phyloP scores from a whole-genome alignment of 768 basidiomycete genomes.

The Megacollybia marginata region DNA sequence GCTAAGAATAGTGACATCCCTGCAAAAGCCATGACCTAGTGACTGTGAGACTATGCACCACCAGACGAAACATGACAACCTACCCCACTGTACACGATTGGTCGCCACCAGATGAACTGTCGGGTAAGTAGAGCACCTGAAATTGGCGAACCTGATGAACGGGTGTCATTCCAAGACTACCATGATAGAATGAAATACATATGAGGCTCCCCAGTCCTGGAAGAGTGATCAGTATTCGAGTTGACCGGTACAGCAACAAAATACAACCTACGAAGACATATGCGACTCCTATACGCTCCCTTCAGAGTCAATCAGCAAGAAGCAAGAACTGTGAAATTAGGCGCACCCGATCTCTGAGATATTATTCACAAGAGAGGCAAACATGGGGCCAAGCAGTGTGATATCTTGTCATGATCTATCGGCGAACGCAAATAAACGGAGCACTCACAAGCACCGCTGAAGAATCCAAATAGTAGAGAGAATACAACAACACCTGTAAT shows the following conservation, averaged over 20 bases:
- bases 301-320: not conserved
- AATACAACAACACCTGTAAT: slow-evolving; percentile 27
- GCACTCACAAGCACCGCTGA: slow-evolving; percentile 29
- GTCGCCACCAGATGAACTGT: not conserved
- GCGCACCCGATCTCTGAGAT: slow-evolving; percentile 3
- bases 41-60: no score
- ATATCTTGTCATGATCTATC: not conserved
- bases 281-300: not conserved
- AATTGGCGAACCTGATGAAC: not conserved
- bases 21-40: no score
- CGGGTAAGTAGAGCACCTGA: not conserved
- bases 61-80: not conserved
- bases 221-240: not conserved
- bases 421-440: not conserved
- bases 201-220: no score
- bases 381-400: not conserved
- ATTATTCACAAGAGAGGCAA: not conserved
- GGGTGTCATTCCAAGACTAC: no score
- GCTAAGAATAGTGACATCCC: no score
- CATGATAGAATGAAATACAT: no score
- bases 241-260: slow-evolving; percentile 5
- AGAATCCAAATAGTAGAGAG: slow-evolving; percentile 36
- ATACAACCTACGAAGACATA: slow-evolving; percentile 31
- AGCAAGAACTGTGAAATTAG: not conserved
- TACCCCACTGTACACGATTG: not conserved